Conservation (phyloP, 345 rosid genomes). For the Excoecaria cochinchinensis region DNA sequence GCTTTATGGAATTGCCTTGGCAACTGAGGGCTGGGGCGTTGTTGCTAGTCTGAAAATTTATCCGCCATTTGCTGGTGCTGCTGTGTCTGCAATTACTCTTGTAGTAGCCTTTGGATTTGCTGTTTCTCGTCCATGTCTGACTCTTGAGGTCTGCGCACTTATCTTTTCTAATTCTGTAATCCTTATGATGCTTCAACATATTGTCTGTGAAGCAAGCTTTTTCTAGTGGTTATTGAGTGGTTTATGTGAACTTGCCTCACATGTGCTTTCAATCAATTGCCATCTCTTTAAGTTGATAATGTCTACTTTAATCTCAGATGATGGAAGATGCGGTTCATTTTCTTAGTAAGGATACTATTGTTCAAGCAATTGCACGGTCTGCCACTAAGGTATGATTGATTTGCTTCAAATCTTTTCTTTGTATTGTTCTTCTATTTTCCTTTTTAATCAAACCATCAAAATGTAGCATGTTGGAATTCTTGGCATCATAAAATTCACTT, state of each 20-base stretch:
- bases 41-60: conserved; percentile 95
- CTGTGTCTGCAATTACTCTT: conserved; percentile 94
- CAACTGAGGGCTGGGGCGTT: conserved; percentile 99
- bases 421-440: not conserved
- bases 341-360: conserved; percentile 92
- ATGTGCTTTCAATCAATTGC: not conserved
- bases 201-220: not conserved
- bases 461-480: not conserved
- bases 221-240: not conserved
- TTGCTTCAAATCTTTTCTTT: not conserved
- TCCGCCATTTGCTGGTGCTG: conserved; percentile 99
- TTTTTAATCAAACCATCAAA: not conserved
- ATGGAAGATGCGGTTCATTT: conserved; percentile 99
- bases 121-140: conserved; percentile 97
- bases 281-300: conserved; percentile 18
- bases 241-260: not conserved
- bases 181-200: conserved; percentile 12
- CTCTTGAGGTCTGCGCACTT: conserved; percentile 66
- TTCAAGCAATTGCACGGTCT: conserved; percentile 96
- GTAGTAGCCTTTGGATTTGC: conserved; percentile 99
- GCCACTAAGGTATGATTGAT: conserved; percentile 83
- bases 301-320: conserved; percentile 55
- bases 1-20: conserved; percentile 96
- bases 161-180: conserved; percentile 8
- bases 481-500: not conserved